Evolutionary conservation across 2,329 filamentous ascomycete species (phyloP), one percentile per base, ranked within the genome.

Genomic region (Sporothrix inflata): DNA sequence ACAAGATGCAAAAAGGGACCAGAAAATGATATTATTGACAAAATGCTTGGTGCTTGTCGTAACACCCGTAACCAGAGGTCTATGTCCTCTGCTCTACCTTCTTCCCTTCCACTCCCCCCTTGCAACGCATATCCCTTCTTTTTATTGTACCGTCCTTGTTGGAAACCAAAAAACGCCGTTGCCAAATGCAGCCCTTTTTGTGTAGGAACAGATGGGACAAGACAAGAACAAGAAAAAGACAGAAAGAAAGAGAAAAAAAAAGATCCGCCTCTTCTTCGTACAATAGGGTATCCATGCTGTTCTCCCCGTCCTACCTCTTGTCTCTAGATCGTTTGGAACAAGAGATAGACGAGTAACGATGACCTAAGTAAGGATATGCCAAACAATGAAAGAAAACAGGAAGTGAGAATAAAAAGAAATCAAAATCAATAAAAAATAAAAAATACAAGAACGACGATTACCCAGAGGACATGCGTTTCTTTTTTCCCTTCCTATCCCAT

Each of bases 141-240:
- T 67, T 9, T 11, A 27, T 19, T 16, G 21, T 12, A 30, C 14
- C 42, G 42, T 6, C 42, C 16, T 8, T 8, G 19, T 49, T 6
- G 19, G 19, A 49, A 49, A n/a, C 47, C 47, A 49, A 34, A 67
- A 63, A 67, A 21, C 24, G 14, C 65, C 27, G 40, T 67, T 67
- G 65, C 45, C 45, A 11, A 8, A 67, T 67, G 65, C 65, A 67
- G 24, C 45, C 63, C 65, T 67, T 51, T 67, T 67, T 38, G 27
- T 34, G 40, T 66, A n/a, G 24, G 4, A 49, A 34, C 63, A 49
- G 42, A 49, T 19, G 24, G 21, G 40, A 45, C 40, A 45, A 63
- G 27, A 61, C 34, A 27, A 9, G 11, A 53, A 55, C 16, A 55
- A 27, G 61, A 6, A 67, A 30, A 49, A 30, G 1, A 63, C 21